Base-by-base conservation (phyloP, 2,329 filamentous ascomycete genomes). In the Ambrosiella xylebori region DNA sequence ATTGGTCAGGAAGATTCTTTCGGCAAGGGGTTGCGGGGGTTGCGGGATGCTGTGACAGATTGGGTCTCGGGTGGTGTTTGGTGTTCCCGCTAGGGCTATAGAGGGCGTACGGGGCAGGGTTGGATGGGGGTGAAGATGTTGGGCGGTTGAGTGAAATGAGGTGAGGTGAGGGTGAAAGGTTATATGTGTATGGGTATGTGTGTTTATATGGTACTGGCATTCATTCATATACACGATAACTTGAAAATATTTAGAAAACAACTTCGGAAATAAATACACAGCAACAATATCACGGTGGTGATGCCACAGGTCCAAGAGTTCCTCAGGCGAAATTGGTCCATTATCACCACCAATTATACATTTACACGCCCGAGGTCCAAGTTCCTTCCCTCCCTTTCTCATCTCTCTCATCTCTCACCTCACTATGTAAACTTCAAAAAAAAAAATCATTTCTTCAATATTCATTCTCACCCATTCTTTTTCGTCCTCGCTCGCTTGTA, bases 51-150 rank as follows among this genome's bases (percentile, higher is more conserved):
- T 74, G 74, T 74, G 71, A 72, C 74, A 75, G 70, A 38, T 71
- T 65, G 61, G 68, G 74, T 77, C 74, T 76, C 73, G 73, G 66
- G 65, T 73, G 61, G 70, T 69, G 74, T 76, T 75, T 74, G 67
- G 67, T 65, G 54, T 60, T 59, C 35, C 41, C 54, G n/a, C 56
- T 57, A 57, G 49, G 56, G 54, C 56, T 45, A 13, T 27, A 27
- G 27, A 27, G 27, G 27, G 4, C 27, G 4, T 2, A 27, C 3
- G 27, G 27, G 27, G 4, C 27, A 27, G 2, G 27, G 17, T 19
- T 19, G 47, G 47, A 27, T 15, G 3, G n/a, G 7, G 27, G 47
- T 15, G 13, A 12, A 51, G 17, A 9, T 19, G 17, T 8, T 6
- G 47, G 12, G 13, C 27, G 4, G 27, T 27, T 27, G 27, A 27